Percentiles rank a stretch among this genome's conserved stretches.
These are phyloP conservation scores for Caryopteris hybrid DNA, from an alignment of 305 asterid genomes.

Conservation along the genomic window DNA sequence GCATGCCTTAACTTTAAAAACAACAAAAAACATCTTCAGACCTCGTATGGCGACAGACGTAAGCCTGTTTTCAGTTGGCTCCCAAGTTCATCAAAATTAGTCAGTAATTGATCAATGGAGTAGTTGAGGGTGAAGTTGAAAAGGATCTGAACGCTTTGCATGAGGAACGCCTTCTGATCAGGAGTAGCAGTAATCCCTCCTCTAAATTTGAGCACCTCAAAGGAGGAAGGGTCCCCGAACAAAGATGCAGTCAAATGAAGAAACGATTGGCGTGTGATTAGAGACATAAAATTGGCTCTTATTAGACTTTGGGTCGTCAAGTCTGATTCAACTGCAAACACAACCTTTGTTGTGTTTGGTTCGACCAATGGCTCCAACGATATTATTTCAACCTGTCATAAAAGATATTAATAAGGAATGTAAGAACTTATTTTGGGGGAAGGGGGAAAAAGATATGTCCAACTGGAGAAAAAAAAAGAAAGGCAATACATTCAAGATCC, in stretches of 20 bases:
- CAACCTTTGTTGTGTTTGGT: slow-evolving; percentile 51
- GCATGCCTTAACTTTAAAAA: not conserved
- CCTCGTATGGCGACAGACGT: slow-evolving; percentile 71
- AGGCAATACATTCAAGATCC: not conserved
- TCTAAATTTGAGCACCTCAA: slow-evolving; percentile 67
- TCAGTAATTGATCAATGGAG: slow-evolving; percentile 55
- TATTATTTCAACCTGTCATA: slow-evolving; percentile 50
- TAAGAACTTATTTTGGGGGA: no score
- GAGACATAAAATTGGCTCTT: slow-evolving; percentile 31
- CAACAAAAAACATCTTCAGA: slow-evolving; percentile 17
- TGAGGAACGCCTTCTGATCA: slow-evolving; percentile 61
- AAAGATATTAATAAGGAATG: no score
- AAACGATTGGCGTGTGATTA: slow-evolving; percentile 29
- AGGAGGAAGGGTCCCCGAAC: slow-evolving; percentile 66
- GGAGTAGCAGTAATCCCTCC: slow-evolving; percentile 85
- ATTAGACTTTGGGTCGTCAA: slow-evolving; percentile 47
- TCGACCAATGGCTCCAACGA: slow-evolving; percentile 29
- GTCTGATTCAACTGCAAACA: slow-evolving; percentile 55
- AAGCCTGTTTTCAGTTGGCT: slow-evolving; percentile 67
- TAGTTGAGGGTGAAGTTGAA: slow-evolving; percentile 84
- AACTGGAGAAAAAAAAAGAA: not conserved
- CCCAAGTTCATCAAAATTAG: slow-evolving; percentile 50
- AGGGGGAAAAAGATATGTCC: not conserved
- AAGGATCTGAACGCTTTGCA: slow-evolving; percentile 65
- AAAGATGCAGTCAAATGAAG: slow-evolving; percentile 49